These are phyloP conservation scores for Lepiota brunneoincarnata DNA, from an alignment of 768 basidiomycete genomes.

Conservation along the genomic window DNA sequence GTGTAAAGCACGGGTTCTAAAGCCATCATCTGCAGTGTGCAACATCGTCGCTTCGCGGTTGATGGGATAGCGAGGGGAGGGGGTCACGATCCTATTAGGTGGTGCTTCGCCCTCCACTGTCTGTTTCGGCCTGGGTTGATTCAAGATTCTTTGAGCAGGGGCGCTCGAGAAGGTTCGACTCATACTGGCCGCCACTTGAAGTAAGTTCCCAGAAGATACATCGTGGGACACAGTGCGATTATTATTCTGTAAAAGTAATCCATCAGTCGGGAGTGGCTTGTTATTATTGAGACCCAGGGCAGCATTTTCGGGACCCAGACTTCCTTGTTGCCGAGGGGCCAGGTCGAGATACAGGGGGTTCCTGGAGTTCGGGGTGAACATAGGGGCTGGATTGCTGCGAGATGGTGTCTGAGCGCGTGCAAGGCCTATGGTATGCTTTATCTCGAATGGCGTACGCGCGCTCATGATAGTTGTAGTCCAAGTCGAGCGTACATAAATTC, in stretches of 20 bases:
- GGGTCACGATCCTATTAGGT: not conserved
- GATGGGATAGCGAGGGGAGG: not conserved
- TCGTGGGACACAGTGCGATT: constrained; percentile 2
- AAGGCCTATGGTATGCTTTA: not conserved
- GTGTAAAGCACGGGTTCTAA: constrained; percentile 1
- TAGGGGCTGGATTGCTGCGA: not conserved
- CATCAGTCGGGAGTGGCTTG: not conserved
- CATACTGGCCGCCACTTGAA: not conserved
- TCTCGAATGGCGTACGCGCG: constrained; percentile 4
- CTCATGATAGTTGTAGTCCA: constrained; percentile 3
- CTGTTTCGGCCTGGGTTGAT: not conserved
- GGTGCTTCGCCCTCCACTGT: not conserved
- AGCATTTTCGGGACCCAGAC: not conserved
- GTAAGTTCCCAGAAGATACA: not conserved
- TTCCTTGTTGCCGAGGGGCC: not conserved
- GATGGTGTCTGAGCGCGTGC: not conserved
- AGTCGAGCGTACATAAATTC: not conserved
- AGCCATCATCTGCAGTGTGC: not conserved
- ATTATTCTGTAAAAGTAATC: not conserved
- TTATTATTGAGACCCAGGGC: not conserved
- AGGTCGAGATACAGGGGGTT: constrained; percentile 2
- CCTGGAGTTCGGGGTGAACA: not conserved
- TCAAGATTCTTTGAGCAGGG: not conserved
- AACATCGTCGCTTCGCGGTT: not conserved
- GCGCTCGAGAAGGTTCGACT: constrained; percentile 2